Evolutionary conservation across 805 yeast species (phyloP), one percentile per base, ranked within the genome.

Genomic region (Kazachstania psychrophila): DNA sequence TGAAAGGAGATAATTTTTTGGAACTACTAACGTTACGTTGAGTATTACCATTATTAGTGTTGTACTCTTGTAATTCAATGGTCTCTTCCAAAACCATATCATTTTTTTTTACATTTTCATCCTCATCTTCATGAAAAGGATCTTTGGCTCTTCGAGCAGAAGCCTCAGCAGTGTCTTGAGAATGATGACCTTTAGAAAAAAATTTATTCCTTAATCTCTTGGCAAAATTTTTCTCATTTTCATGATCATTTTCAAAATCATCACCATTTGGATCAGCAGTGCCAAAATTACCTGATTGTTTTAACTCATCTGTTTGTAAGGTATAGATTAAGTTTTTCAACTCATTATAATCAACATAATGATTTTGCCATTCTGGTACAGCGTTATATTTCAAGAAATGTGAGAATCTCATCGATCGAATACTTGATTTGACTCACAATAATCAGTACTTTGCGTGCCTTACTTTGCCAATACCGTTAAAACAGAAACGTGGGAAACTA

Each of bases 291-390:
- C 38, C 32, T 4, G 25, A 28, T n/a, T n/a, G n/a, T 18, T 42
- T 50, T 28, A 58, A 34, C 25, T 55, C 55, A 35, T 60, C 58
- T 15, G 67, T 64, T 43, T 75, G 80, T 25, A 78, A 62, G 42
- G 66, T 60, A 49, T 78, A 77, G 24, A 77, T 70, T 22, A 66
- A 49, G 48, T 75, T 74, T 49, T 78, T 78, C 45, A 78, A 56
- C 9, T 67, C 66, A 6, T 73, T 71, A 52, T 79, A 79, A 51
- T 83, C 79, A 41, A 88, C 66, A 54, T 87, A 87, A 49, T 78
- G 76, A 36, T 73, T 77, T 54, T 79, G 82, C 96, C 96, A 87
- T 50, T 81, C 94, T 2, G 96, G 95, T 38, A 82, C 83, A 25
- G 76, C 68, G 39, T 79, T 79, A 34, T 78, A 79, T 44, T 69